These are phyloP conservation scores for Lactuca sativa DNA, from an alignment of 129 eudicot species.

Conservation along the genomic window DNA sequence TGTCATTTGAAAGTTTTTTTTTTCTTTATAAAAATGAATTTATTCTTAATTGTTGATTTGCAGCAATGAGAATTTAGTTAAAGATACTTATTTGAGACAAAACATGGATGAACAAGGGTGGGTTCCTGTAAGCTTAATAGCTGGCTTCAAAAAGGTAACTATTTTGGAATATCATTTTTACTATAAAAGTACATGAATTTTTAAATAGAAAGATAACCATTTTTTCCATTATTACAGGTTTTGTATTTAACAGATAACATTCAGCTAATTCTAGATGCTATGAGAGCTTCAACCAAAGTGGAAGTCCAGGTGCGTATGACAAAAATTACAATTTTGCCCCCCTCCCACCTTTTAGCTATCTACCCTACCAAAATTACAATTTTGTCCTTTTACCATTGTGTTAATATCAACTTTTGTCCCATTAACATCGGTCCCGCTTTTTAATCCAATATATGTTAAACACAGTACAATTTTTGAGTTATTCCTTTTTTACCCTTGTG, in stretches of 20 bases:
- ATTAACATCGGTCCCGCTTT: no score
- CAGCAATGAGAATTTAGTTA: constrained; percentile 75
- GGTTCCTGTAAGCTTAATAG: constrained; percentile 75
- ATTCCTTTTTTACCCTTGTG: constrained; percentile 6
- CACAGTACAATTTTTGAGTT: neutral
- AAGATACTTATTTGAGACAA: constrained; percentile 66
- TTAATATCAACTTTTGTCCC: no score
- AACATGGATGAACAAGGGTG: constrained; percentile 87
- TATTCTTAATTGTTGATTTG: constrained; percentile 17
- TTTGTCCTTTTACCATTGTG: no score
- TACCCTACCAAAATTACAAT: no score
- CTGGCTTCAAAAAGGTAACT: constrained; percentile 73
- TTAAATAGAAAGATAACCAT: neutral
- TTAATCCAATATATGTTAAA: no score
- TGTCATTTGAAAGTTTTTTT: neutral
- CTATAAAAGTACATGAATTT: neutral
- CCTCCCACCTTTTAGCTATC: no score
- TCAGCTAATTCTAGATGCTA: constrained; percentile 48
- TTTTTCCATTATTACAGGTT: constrained; percentile 45
- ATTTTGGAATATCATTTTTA: neutral
- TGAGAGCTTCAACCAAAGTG: constrained; percentile 46
- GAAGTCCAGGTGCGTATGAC: constrained; percentile 54
- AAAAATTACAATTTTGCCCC: no score
- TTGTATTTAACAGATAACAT: constrained; percentile 44
- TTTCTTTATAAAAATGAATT: neutral